Conservation (phyloP, 495 filamentous ascomycete species). For the Aspergillus indologenus region DNA sequence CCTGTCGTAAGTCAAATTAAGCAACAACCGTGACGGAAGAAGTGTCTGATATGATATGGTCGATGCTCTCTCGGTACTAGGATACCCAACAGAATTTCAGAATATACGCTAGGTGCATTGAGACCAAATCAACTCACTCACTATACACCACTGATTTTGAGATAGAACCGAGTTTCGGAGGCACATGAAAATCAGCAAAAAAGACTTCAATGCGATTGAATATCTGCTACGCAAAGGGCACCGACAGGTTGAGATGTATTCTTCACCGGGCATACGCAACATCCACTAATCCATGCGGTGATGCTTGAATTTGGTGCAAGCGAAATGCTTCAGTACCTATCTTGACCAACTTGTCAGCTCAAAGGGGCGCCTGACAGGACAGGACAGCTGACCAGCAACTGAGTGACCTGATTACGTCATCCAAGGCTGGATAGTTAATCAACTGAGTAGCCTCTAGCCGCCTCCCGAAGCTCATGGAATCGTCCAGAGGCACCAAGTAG, state of each 20-base stretch:
- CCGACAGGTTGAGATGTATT: slow-evolving; percentile 82
- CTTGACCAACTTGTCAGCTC: background rate
- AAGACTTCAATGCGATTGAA: slow-evolving; percentile 85
- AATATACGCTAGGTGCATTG: slow-evolving; percentile 50
- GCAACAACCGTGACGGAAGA: background rate
- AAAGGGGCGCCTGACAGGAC: no score
- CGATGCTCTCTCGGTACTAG: slow-evolving; percentile 28
- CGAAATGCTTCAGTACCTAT: background rate
- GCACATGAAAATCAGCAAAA: slow-evolving; percentile 68
- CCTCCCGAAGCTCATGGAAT: slow-evolving; percentile 5
- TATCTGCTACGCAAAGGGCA: slow-evolving; percentile 81
- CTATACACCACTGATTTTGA: background rate
- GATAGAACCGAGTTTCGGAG: slow-evolving; percentile 73
- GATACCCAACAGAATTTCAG: slow-evolving; percentile 53
- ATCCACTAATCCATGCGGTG: slow-evolving; percentile 41
- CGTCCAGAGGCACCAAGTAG: slow-evolving; percentile 11
- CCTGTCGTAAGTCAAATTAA: slow-evolving; percentile 55
- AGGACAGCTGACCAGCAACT: no score
- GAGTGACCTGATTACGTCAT: no score
- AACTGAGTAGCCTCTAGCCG: no score
- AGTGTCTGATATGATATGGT: background rate
- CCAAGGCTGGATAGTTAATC: no score
- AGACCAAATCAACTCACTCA: background rate
- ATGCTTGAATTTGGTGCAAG: background rate
- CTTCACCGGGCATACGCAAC: slow-evolving; percentile 77